Evolutionary conservation across 2,329 filamentous ascomycete genomes (phyloP).

Genomic region (Fusarium nurragi): DNA sequence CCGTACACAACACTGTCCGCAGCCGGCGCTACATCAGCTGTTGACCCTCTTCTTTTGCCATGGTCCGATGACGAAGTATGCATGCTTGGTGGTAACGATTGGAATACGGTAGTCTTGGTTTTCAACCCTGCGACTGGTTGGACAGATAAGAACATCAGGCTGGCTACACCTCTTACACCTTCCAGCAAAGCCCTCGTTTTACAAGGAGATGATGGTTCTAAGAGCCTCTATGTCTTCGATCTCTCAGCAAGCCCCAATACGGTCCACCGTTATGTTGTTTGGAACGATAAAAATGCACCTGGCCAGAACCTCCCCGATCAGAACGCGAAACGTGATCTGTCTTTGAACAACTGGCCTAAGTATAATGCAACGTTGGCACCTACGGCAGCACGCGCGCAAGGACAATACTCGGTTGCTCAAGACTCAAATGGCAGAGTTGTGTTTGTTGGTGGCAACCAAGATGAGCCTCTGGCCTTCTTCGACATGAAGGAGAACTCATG

Average conservation of each 20-base stretch:
- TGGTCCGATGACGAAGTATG: slow-evolving; percentile 78
- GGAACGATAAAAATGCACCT: slow-evolving; percentile 67
- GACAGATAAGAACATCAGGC: slow-evolving; percentile 67
- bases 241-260: slow-evolving; percentile 77
- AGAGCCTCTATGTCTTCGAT: slow-evolving; percentile 81
- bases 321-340: slow-evolving; percentile 55
- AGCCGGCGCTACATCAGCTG: slow-evolving; percentile 66
- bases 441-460: slow-evolving; percentile 76
- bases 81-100: slow-evolving; percentile 74
- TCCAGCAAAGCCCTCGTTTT: slow-evolving; percentile 71
- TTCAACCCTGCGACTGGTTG: slow-evolving; percentile 73
- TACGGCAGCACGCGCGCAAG: slow-evolving; percentile 64
- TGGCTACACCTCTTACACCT: slow-evolving; percentile 66
- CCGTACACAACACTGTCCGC: slow-evolving; percentile 72
- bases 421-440: slow-evolving; percentile 74
- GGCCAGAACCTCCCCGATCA: slow-evolving; percentile 59
- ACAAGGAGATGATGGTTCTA: slow-evolving; percentile 78
- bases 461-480: slow-evolving; percentile 79
- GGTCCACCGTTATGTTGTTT: slow-evolving; percentile 75
- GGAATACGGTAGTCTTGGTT: slow-evolving; percentile 74
- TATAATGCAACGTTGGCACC: slow-evolving; percentile 84
- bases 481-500: slow-evolving; percentile 79
- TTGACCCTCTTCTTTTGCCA: slow-evolving; percentile 75
- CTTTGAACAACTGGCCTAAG: slow-evolving; percentile 73
- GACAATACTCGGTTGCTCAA: slow-evolving; percentile 73